Evolutionary conservation across 768 basidiomycete species (phyloP).

Genomic region (Terana coerulea): DNA sequence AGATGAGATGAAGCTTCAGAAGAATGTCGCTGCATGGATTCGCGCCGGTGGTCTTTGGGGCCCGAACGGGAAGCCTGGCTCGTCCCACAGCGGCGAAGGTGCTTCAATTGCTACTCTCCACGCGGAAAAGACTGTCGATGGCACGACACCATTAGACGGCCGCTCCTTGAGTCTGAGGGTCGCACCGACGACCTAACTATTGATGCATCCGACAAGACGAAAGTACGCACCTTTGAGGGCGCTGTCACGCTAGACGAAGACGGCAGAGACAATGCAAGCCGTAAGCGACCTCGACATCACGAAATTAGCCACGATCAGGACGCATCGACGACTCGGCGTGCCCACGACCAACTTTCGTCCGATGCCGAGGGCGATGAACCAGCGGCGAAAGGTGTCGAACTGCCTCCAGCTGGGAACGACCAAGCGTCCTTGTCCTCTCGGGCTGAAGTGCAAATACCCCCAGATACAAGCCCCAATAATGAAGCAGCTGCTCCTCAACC

Average conservation of each 20-base stretch:
- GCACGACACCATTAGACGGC: too few relatives aligned
- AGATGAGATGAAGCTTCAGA: conserved; percentile 52
- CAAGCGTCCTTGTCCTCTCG: neutral
- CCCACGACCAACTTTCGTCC: neutral
- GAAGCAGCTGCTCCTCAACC: neutral
- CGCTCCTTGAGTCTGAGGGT: too few relatives aligned
- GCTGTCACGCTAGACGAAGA: neutral
- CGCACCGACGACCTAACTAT: neutral
- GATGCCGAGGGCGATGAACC: neutral
- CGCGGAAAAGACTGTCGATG: neutral
- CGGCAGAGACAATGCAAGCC: neutral
- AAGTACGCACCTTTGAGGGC: neutral
- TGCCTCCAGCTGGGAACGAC: neutral
- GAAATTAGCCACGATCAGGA: neutral
- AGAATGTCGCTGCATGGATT: conserved; percentile 69
- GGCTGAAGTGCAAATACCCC: neutral
- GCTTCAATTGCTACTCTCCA: neutral
- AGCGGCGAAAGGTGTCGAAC: neutral
- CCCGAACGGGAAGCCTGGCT: neutral
- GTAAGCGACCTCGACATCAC: neutral
- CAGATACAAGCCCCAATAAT: neutral
- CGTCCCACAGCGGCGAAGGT: neutral
- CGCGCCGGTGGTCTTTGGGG: conserved; percentile 48
- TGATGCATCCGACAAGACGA: too few relatives aligned
- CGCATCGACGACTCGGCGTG: neutral